These are phyloP conservation scores for Malassezia restricta DNA, from an alignment of 1,284 basidiomycete species.

Conservation along the genomic window DNA sequence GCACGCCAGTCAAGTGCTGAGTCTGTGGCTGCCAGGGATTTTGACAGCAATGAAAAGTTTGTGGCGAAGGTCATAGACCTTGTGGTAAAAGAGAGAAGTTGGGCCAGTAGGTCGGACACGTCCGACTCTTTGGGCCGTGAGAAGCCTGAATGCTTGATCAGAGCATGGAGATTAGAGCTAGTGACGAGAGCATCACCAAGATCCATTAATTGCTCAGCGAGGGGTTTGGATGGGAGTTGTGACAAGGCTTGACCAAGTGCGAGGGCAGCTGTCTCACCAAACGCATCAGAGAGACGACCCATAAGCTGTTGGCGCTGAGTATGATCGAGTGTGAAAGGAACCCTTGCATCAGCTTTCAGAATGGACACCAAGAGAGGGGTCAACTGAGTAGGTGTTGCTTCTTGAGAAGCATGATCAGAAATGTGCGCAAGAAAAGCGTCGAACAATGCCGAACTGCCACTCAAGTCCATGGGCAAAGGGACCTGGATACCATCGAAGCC, in stretches of 20 bases:
- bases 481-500: background rate
- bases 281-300: background rate
- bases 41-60: conserved; percentile 19
- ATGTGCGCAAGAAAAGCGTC: conserved; percentile 8
- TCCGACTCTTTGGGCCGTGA: conserved; percentile 24
- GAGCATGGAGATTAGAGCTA: background rate
- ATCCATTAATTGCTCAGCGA: conserved; percentile 21
- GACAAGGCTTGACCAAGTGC: background rate
- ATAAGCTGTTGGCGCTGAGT: conserved; percentile 4
- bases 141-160: background rate
- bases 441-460: background rate
- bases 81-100: conserved; percentile 33
- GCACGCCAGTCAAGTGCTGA: background rate
- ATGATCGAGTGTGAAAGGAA: background rate
- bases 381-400: background rate
- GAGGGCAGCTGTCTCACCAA: background rate
- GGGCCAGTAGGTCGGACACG: conserved; percentile 30
- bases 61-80: conserved; percentile 39
- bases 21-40: conserved; percentile 2
- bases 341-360: background rate
- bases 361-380: conserved; percentile 2
- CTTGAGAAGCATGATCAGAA: background rate
- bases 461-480: background rate
- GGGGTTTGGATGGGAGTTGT: background rate
- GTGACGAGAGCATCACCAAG: conserved; percentile 26